Conservation (phyloP, 768 basidiomycete genomes). For the Termitomyces sp. region DNA sequence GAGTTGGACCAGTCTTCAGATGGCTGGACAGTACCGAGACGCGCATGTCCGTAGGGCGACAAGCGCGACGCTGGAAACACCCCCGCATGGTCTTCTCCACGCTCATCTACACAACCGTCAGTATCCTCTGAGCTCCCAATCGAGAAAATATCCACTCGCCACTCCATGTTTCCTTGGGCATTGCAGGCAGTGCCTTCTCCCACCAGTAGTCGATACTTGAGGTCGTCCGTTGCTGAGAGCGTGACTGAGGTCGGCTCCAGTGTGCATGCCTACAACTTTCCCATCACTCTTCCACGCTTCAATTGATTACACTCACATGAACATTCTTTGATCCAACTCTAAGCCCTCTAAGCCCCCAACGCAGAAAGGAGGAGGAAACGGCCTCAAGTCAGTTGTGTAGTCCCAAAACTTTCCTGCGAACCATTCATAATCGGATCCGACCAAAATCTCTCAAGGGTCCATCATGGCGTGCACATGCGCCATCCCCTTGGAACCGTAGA, state of each 20-base stretch:
- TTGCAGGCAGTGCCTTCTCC: conserved; percentile 33
- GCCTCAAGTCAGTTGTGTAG: neutral
- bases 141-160: conserved; percentile 12
- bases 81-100: conserved; percentile 21
- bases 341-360: neutral
- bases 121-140: conserved; percentile 11
- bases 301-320: conserved; percentile 9
- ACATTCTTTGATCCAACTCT: neutral
- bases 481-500: neutral
- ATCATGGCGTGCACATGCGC: neutral
- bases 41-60: conserved; percentile 29
- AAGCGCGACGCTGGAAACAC: conserved; percentile 26
- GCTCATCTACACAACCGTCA: conserved; percentile 15
- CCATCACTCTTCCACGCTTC: conserved; percentile 16
- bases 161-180: conserved; percentile 18
- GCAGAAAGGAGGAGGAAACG: too few relatives aligned
- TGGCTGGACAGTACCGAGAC: conserved; percentile 31
- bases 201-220: conserved; percentile 16
- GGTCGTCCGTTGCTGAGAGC: conserved; percentile 4
- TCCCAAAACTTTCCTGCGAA: neutral
- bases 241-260: conserved; percentile 9
- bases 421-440: neutral
- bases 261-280: conserved; percentile 7
- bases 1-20: conserved; percentile 20
- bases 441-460: neutral